These are phyloP conservation scores for Annulohypoxylon moriforme DNA, from an alignment of 495 filamentous ascomycete species.

Conservation along the genomic window DNA sequence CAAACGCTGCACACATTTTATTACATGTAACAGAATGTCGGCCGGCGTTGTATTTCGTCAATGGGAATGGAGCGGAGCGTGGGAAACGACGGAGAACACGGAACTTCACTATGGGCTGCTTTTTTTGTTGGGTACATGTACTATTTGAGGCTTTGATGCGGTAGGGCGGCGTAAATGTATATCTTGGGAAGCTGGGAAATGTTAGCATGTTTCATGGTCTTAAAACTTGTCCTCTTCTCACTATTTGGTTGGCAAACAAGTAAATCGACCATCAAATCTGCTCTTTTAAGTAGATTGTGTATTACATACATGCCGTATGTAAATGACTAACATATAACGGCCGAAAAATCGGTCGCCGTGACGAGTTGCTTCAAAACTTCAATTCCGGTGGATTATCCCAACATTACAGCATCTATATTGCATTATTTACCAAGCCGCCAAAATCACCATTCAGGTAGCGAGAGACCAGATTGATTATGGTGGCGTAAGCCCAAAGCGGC, in stretches of 20 bases:
- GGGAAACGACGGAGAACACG: conserved; percentile 2
- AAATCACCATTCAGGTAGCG: not conserved
- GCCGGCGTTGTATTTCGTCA: conserved; percentile 16
- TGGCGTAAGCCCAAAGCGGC: not conserved
- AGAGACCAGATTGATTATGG: not conserved
- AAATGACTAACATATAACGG: not conserved
- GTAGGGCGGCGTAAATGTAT: conserved; percentile 33
- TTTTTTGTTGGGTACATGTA: conserved; percentile 6
- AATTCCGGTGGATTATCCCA: not conserved
- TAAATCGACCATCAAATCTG: too few relatives aligned
- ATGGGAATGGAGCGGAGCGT: conserved; percentile 15
- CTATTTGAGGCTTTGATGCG: conserved; percentile 16
- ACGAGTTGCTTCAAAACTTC: not conserved
- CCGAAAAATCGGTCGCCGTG: not conserved
- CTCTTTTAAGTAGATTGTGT: not conserved
- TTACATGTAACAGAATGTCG: conserved; percentile 8
- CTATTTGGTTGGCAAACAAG: not conserved
- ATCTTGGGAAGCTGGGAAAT: conserved; percentile 42
- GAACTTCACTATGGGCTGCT: conserved; percentile 15
- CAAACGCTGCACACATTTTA: not conserved
- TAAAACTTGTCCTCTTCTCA: not conserved
- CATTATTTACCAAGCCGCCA: conserved; percentile 8
- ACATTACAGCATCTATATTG: not conserved
- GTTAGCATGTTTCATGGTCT: conserved; percentile 42
- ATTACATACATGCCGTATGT: not conserved